Base-by-base conservation (phyloP, 2,329 filamentous ascomycete genomes). In the Talaromyces sp. region DNA sequence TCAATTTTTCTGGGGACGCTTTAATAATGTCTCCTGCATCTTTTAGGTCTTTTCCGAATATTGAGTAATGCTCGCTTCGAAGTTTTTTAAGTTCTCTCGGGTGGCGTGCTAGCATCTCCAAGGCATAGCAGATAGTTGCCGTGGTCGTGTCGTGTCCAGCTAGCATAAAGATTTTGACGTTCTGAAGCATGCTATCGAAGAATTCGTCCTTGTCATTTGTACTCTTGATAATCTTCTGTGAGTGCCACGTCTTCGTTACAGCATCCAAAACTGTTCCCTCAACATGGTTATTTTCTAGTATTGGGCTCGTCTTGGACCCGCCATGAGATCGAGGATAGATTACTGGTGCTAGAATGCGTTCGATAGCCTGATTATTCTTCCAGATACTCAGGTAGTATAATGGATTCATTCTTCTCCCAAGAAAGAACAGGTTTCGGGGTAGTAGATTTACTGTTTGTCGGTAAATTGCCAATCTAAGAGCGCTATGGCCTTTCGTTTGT, bases 31-130 rank as follows among this genome's bases (percentile, higher is more conserved):
- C 69, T 11, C 76, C 77, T 0, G 78, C 76, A 1, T 70, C 70
- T 4, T 75, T 69, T 3, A 75, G 70, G 43, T 83, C 77, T 0
- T 77, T 64, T 11, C 83, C 82, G 41, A 88, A 82, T 16, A 87
- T 74, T 2, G 73, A 73, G 65, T 85, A 81, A 70, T 85, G 85
- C 71, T 88, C 86, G 33, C 75, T 70, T 19, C 80, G 77, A 22
- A 84, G 73, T 2, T 72, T 73, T 1, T 69, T 69, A 6, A 80
- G 72, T 43, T 70, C 67, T 1, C 72, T 67, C 0, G 78, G 78
- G 57, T 78, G 19, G 10, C 35, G 64, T 24, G 71, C 71, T 1
- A 82, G 76, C 35, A 79, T 73, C 68, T 80, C 75, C 63, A 75
- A 75, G 14, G 73, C 71, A 66, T 79, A 80, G 47, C 70, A 66